Conservation (phyloP, 371 early-diverging fungal genomes). For the Sporodiniella umbellata region DNA sequence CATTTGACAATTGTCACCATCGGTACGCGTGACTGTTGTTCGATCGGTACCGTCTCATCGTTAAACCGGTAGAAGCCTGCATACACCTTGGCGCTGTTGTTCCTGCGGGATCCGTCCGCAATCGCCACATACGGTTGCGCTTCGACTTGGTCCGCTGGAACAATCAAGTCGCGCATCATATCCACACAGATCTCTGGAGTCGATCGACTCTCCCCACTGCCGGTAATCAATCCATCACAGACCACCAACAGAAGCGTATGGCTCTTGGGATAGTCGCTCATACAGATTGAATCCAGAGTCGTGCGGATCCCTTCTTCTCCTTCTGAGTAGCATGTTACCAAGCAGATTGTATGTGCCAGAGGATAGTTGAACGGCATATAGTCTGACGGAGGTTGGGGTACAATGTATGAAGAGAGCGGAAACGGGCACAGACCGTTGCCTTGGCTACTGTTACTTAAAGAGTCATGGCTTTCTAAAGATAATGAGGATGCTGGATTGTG, state of each 20-base stretch:
- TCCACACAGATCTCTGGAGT: conserved; percentile 80
- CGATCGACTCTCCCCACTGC: conserved; percentile 70
- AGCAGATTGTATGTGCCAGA: conserved; percentile 68
- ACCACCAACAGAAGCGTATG: conserved; percentile 91
- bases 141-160: conserved; percentile 60
- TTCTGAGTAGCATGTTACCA: conserved; percentile 93
- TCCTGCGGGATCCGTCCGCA: conserved; percentile 87
- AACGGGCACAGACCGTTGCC: conserved; percentile 28
- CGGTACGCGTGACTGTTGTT: conserved; percentile 64
- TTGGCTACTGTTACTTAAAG: conserved; percentile 5
- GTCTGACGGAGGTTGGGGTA: conserved; percentile 47
- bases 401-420: conserved; percentile 32
- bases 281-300: conserved; percentile 94
- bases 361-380: conserved; percentile 68
- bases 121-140: conserved; percentile 89
- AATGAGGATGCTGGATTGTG: conserved; percentile 8
- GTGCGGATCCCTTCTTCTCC: conserved; percentile 85
- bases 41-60: conserved; percentile 46
- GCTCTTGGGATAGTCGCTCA: conserved; percentile 82
- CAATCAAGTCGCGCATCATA: conserved; percentile 79
- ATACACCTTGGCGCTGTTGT: conserved; percentile 95
- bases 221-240: conserved; percentile 84
- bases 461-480: conserved; percentile 13
- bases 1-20: conserved; percentile 74
- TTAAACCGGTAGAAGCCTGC: conserved; percentile 82